A percentile compares a stretch with the other conserved stretches of the same genome.
Evolutionary conservation across 352 stramenopile species (phyloP).

Genomic region (Phytophthora palmivora): DNA sequence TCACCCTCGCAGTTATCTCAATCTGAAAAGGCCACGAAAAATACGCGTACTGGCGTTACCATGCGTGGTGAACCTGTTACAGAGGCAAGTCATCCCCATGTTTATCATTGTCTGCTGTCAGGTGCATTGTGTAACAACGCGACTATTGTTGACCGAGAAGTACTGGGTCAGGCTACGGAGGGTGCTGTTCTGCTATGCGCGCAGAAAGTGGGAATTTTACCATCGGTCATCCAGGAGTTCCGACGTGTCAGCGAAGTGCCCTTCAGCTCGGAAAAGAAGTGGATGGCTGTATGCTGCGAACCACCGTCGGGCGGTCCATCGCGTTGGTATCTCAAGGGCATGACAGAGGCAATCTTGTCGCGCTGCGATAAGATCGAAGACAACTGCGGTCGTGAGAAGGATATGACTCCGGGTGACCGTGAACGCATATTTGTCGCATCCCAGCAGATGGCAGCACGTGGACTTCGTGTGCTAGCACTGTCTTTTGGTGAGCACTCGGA

Average conservation of each 20-base stretch:
- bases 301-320: slow-evolving; percentile 47
- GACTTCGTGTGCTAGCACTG: slow-evolving; percentile 91
- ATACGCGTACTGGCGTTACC: slow-evolving; percentile 42
- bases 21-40: slow-evolving; percentile 16
- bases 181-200: slow-evolving; percentile 75
- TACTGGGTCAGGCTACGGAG: slow-evolving; percentile 86
- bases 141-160: slow-evolving; percentile 65
- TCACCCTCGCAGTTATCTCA: slow-evolving; percentile 18
- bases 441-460: slow-evolving; percentile 73
- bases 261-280: slow-evolving; percentile 97
- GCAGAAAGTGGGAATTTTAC: slow-evolving; percentile 68
- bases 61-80: slow-evolving; percentile 73
- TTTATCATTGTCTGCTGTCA: slow-evolving; percentile 78
- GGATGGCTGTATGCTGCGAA: slow-evolving; percentile 94
- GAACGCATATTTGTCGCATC: slow-evolving; percentile 71
- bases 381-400: slow-evolving; percentile 71
- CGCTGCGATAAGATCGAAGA: slow-evolving; percentile 80
- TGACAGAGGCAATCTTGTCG: slow-evolving; percentile 83
- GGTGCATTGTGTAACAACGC: slow-evolving; percentile 87
- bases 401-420: slow-evolving; percentile 66
- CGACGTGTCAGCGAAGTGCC: slow-evolving; percentile 91
- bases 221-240: slow-evolving; percentile 50
- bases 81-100: slow-evolving; percentile 65
- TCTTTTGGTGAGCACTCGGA: slow-evolving; percentile 89
- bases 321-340: slow-evolving; percentile 82